These are phyloP conservation scores for Eutrema japonicum DNA, from an alignment of 345 rosid species.

Conservation along the genomic window DNA sequence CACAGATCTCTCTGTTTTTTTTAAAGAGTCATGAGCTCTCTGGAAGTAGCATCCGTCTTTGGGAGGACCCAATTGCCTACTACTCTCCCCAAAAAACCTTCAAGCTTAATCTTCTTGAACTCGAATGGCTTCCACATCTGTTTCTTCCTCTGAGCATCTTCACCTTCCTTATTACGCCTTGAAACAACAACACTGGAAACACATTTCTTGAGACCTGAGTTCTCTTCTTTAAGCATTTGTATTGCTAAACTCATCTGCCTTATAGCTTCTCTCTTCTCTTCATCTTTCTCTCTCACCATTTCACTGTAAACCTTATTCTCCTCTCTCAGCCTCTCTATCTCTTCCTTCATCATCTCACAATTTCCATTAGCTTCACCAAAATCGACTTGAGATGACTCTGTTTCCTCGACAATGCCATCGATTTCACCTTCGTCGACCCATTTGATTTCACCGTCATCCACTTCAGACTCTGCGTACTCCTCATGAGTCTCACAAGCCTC, in stretches of 20 bases:
- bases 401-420: slow-evolving; percentile 6
- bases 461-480: slow-evolving; percentile 38
- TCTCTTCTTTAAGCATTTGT: slow-evolving; percentile 46
- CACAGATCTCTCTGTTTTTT: background rate
- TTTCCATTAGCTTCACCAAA: background rate
- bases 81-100: slow-evolving; percentile 34
- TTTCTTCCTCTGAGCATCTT: slow-evolving; percentile 34
- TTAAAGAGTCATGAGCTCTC: slow-evolving; percentile 32
- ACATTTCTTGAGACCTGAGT: slow-evolving; percentile 40
- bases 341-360: slow-evolving; percentile 29
- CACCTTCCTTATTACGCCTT: slow-evolving; percentile 29
- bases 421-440: slow-evolving; percentile 35
- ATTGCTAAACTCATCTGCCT: slow-evolving; percentile 47
- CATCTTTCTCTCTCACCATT: slow-evolving; percentile 42
- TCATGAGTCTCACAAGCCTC: slow-evolving; percentile 40
- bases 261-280: slow-evolving; percentile 48
- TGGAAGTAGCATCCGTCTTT: slow-evolving; percentile 25
- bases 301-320: slow-evolving; percentile 39
- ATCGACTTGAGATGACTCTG: background rate
- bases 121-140: slow-evolving; percentile 38
- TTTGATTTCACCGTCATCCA: slow-evolving; percentile 39
- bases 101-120: slow-evolving; percentile 34
- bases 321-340: slow-evolving; percentile 40
- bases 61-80: slow-evolving; percentile 33
- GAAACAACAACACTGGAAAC: slow-evolving; percentile 18